phyloP scores from a whole-genome alignment of 352 stramenopile genomes.

The Pythium myriotylum region DNA sequence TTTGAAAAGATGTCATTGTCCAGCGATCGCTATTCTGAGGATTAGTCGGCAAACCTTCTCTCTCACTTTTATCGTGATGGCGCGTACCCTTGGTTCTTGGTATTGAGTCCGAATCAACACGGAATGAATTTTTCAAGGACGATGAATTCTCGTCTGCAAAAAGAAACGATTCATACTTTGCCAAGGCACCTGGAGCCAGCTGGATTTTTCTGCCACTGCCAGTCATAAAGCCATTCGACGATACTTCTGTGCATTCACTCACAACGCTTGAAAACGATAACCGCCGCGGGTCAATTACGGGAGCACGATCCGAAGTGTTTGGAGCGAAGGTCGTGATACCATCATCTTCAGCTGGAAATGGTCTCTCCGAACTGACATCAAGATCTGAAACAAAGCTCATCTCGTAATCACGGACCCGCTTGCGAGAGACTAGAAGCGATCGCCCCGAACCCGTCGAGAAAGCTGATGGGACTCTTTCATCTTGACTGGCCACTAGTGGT shows the following conservation, averaged over 20 bases:
- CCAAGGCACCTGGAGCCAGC: background rate
- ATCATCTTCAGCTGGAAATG: too few species aligned
- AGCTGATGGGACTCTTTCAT: background rate
- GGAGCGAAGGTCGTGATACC: too few species aligned
- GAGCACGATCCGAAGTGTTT: background rate
- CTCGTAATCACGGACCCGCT: background rate
- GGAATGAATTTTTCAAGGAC: too few species aligned
- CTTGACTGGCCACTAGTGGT: background rate
- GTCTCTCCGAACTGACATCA: background rate
- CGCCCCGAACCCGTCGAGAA: background rate
- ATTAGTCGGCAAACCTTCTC: too few species aligned
- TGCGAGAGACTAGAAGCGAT: background rate
- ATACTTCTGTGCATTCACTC: background rate
- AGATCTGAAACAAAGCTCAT: background rate
- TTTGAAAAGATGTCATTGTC: too few species aligned
- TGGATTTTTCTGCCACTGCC: background rate
- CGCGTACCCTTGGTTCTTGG: too few species aligned
- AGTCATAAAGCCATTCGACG: constrained; percentile 4
- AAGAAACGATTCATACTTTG: background rate
- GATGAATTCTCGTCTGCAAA: background rate
- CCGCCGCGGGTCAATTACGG: constrained; percentile 5
- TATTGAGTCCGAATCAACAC: too few species aligned
- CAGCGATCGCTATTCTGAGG: too few species aligned
- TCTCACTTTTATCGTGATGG: too few species aligned
- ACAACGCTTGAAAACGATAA: constrained; percentile 8